A percentile compares a stretch with the other conserved stretches of the same genome.
These are phyloP conservation scores for Skeletonema potamos DNA, from an alignment of 108 stramenopile genomes.

Conservation along the genomic window DNA sequence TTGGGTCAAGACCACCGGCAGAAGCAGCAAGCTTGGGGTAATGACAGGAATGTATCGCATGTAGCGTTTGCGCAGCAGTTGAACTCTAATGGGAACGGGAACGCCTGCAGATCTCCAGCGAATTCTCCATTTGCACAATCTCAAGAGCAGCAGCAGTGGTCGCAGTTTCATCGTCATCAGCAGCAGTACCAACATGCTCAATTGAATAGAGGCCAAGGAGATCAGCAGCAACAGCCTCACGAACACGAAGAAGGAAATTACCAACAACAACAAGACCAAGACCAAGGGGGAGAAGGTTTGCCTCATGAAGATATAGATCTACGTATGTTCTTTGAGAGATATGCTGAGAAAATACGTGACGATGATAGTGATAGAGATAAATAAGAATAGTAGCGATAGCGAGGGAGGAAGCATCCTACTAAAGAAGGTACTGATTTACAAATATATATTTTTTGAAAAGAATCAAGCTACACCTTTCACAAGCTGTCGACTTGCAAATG, in stretches of 20 bases:
- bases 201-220: neutral
- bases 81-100: too few species aligned
- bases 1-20: neutral
- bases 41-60: too few species aligned
- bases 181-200: neutral
- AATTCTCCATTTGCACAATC: too few species aligned
- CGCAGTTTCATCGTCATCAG: neutral
- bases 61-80: too few species aligned
- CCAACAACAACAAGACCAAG: neutral
- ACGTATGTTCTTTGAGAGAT: neutral
- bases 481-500: too few species aligned
- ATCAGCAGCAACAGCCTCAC: neutral
- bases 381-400: neutral
- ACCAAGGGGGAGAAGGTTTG: neutral
- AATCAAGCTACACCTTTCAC: too few species aligned
- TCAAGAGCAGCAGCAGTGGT: neutral
- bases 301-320: neutral
- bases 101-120: too few species aligned
- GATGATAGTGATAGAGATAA: neutral
- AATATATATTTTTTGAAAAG: too few species aligned
- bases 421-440: too few species aligned
- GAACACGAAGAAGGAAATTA: neutral
- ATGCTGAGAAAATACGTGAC: neutral
- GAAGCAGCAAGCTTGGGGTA: neutral
- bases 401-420: too few species aligned